These are phyloP conservation scores for Starmera dryadoides DNA, from an alignment of 805 yeast species.

Conservation along the genomic window DNA sequence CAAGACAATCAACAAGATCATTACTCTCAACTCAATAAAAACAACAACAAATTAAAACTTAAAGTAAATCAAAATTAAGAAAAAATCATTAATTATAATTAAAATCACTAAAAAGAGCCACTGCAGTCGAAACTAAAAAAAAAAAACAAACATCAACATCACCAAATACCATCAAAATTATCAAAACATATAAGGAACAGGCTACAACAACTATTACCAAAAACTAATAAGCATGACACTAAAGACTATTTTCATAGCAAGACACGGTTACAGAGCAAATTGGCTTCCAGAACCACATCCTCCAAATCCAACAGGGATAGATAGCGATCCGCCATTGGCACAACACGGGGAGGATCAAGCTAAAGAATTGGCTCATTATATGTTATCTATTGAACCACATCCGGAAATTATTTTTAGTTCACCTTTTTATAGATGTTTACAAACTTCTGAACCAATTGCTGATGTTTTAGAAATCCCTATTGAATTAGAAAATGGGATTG, in stretches of 20 bases:
- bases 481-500: conserved; percentile 72
- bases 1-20: too few species aligned
- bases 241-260: conserved; percentile 58
- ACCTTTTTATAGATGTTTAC: conserved; percentile 86
- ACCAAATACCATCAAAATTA: too few species aligned
- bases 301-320: conserved; percentile 81
- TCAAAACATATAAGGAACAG: too few species aligned
- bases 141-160: too few species aligned
- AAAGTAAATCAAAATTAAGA: too few species aligned
- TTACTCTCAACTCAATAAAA: too few species aligned
- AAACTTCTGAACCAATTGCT: conserved; percentile 71
- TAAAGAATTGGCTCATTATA: conserved; percentile 58
- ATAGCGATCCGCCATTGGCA: conserved; percentile 83
- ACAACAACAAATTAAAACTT: too few species aligned
- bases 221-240: conserved; percentile 31
- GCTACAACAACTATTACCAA: too few species aligned
- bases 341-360: conserved; percentile 88
- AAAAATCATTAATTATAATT: too few species aligned
- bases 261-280: conserved; percentile 89
- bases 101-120: too few species aligned
- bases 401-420: conserved; percentile 72
- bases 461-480: conserved; percentile 50
- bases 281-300: conserved; percentile 74
- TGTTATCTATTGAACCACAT: conserved; percentile 42
- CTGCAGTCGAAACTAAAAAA: too few species aligned